Base-by-base conservation (phyloP, 345 rosid genomes). In the Cardamine chenopodiifolia region DNA sequence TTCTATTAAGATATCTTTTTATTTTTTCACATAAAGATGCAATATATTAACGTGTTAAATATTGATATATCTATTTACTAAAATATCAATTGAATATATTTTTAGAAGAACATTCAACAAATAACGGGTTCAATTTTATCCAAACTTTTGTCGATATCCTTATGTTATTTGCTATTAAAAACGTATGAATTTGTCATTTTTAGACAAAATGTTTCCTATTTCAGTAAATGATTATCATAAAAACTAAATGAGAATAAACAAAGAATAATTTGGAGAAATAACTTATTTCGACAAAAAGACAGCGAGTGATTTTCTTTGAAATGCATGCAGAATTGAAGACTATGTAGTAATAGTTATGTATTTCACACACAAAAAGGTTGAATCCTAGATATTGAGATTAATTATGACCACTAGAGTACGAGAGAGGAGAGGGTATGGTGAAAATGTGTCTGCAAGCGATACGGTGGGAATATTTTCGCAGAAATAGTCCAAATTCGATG, bases 371-470 rank as follows among this genome's bases (percentile, higher is more conserved):
- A 15, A 17, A 6, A 28, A 42, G 2, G 35, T 7, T 64, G 37
- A 4, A 8, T 6, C 14, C 35, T 7, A 67, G 55, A 68, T 7
- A 52, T 75, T 52, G 56, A 49, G 26, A 67, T 67, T 0, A 60
- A 75, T 67, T 0, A 60, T 50, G 73, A 68, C 64, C 63, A 53
- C 18, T 7, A 71, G 35, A 45, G 25, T 35, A 18, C 64, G 53
- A 48, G 57, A 57, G 64, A 64, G 52, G 56, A 55, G 65, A 32
- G 53, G 39, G 74, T 75, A 62, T 75, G 79, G 79, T 54, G 74
- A 68, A 68, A 75, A 12, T 53, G 74, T 75, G 79, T 75, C 74
- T 47, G 68, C 63, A 68, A 62, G 79, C 63, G 61, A 68, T 52
- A 42, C 26, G 13, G 74, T 75, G 74, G 48, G 74, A 74, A 68